Evolutionary conservation across 1,284 basidiomycete species (phyloP).

Genomic region (Ustilago trichophora): DNA sequence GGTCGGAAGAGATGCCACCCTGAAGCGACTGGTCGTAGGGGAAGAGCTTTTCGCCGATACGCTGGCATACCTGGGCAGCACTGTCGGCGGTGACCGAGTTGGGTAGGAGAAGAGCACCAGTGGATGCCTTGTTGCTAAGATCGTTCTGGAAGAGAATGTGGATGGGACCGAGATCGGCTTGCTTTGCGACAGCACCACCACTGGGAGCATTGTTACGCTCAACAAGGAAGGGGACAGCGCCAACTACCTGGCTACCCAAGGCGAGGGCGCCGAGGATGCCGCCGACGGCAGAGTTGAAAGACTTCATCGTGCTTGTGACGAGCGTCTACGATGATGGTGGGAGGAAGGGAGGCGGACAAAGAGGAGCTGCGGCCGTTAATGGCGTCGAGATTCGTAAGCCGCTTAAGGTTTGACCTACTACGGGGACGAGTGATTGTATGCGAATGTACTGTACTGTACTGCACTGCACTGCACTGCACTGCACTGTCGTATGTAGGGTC

Average conservation of each 20-base stretch:
- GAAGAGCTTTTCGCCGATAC: constrained; percentile 45
- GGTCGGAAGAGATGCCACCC: constrained; percentile 18
- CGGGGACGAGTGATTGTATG: no score
- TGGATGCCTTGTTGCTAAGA: constrained; percentile 36
- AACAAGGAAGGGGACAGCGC: constrained; percentile 5
- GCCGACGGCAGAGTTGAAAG: constrained; percentile 3
- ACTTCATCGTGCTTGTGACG: constrained; percentile 23
- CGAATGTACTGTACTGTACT: no score
- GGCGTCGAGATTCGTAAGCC: no score
- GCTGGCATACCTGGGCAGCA: constrained; percentile 37
- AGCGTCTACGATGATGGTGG: no score
- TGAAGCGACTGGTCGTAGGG: constrained; percentile 22
- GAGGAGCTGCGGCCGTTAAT: no score
- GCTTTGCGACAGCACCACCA: constrained; percentile 2
- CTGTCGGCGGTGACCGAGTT: constrained; percentile 17
- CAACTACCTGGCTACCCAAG: constrained; percentile 6
- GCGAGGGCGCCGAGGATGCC: constrained; percentile 12
- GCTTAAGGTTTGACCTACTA: no score
- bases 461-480: no score
- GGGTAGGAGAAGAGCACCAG: constrained; percentile 45
- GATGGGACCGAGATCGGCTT: constrained; percentile 27
- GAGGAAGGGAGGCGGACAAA: no score
- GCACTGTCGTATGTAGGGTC: no score
- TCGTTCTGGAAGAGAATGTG: constrained; percentile 57
- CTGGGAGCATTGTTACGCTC: constrained; percentile 1